Conservation (phyloP, 2,329 filamentous ascomycete genomes). For the Hymenoscyphus scutula region DNA sequence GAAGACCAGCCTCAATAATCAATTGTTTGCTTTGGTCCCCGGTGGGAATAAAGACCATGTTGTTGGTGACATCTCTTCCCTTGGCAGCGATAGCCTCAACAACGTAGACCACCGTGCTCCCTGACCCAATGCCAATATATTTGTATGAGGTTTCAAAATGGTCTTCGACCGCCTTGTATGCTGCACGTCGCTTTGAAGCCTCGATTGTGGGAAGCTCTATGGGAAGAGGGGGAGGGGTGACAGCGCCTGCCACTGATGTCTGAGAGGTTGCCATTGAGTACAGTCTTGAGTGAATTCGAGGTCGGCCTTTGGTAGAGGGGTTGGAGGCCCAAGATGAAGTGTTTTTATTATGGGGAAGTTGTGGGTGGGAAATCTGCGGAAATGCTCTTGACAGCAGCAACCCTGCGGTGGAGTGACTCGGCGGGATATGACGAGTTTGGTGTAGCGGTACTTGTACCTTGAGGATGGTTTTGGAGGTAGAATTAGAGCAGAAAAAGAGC, state of each 20-base stretch:
- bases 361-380: neutral
- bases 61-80: constrained; percentile 49
- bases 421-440: neutral
- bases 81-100: constrained; percentile 74
- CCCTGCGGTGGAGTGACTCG: neutral
- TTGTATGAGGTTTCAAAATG: constrained; percentile 63
- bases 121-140: constrained; percentile 76
- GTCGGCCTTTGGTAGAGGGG: neutral
- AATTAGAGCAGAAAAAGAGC: neutral
- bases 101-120: constrained; percentile 79
- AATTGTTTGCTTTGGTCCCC: constrained; percentile 72
- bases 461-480: neutral
- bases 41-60: constrained; percentile 81
- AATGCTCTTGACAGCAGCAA: neutral
- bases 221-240: constrained; percentile 15
- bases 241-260: constrained; percentile 17
- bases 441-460: too few species aligned
- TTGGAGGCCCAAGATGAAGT: neutral
- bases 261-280: neutral
- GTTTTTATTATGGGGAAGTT: neutral
- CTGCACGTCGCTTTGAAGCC: constrained; percentile 71
- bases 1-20: constrained; percentile 76
- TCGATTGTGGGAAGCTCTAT: constrained; percentile 52
- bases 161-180: constrained; percentile 69
- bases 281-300: neutral